Evolutionary conservation across 805 yeast species (phyloP).

Genomic region (Candida nitratophila): DNA sequence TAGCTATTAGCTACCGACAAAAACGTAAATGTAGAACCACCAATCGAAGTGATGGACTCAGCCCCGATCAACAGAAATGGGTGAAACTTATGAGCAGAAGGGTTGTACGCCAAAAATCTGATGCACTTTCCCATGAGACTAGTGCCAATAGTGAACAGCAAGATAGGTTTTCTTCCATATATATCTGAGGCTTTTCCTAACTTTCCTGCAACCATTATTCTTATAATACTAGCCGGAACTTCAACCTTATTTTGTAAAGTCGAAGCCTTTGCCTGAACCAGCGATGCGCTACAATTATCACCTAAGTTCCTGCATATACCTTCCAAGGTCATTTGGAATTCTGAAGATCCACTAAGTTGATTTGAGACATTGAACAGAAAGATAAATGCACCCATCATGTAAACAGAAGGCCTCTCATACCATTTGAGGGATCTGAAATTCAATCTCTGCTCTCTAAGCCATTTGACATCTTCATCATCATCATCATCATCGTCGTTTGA

Average conservation of each 20-base stretch:
- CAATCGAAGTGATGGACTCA: slow-evolving; percentile 37
- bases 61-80: slow-evolving; percentile 34
- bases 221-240: slow-evolving; percentile 35
- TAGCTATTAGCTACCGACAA: slow-evolving; percentile 61
- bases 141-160: slow-evolving; percentile 24
- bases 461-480: slow-evolving; percentile 35
- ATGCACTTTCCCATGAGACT: slow-evolving; percentile 9
- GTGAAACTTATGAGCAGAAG: slow-evolving; percentile 20
- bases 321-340: slow-evolving; percentile 26
- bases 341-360: slow-evolving; percentile 33
- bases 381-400: slow-evolving; percentile 36
- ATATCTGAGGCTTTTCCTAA: slow-evolving; percentile 59
- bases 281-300: slow-evolving; percentile 3
- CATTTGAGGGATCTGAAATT: slow-evolving; percentile 32
- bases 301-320: slow-evolving; percentile 31
- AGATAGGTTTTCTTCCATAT: slow-evolving; percentile 50
- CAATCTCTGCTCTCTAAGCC: slow-evolving; percentile 42
- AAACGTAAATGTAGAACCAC: slow-evolving; percentile 59
- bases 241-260: slow-evolving; percentile 36
- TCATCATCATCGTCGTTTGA: slow-evolving; percentile 10
- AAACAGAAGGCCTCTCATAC: slow-evolving; percentile 50
- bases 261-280: slow-evolving; percentile 27
- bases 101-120: slow-evolving; percentile 13
- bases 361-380: slow-evolving; percentile 36
- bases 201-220: slow-evolving; percentile 51